Conservation (phyloP, 495 filamentous ascomycete species). For the Tuber indicum region DNA sequence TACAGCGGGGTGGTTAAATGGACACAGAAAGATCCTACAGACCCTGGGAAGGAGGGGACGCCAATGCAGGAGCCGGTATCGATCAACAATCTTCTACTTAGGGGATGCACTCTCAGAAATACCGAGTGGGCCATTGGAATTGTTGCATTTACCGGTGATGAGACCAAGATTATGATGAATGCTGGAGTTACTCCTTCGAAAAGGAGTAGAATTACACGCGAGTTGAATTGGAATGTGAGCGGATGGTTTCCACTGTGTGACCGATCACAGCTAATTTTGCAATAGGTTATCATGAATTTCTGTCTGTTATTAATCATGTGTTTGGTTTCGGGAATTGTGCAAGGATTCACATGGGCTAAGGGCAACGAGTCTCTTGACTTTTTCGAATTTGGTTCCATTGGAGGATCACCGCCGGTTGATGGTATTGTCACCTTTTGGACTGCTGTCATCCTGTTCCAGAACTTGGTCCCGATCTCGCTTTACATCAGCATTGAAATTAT, state of each 20-base stretch:
- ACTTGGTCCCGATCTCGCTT: slow-evolving; percentile 95
- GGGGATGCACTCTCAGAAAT: slow-evolving; percentile 88
- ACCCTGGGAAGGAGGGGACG: slow-evolving; percentile 53
- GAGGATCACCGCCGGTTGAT: slow-evolving; percentile 65
- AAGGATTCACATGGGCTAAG: slow-evolving; percentile 75
- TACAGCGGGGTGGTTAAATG: slow-evolving; percentile 86
- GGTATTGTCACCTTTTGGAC: slow-evolving; percentile 97
- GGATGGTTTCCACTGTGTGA: not conserved
- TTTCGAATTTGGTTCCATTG: slow-evolving; percentile 85
- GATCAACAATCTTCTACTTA: slow-evolving; percentile 90
- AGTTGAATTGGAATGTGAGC: slow-evolving; percentile 88
- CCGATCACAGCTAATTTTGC: slow-evolving; percentile 13
- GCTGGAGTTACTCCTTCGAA: slow-evolving; percentile 95
- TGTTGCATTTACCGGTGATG: slow-evolving; percentile 92
- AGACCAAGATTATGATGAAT: slow-evolving; percentile 99
- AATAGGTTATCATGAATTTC: slow-evolving; percentile 74
- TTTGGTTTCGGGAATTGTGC: slow-evolving; percentile 71
- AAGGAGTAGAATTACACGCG: slow-evolving; percentile 78
- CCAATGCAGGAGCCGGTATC: slow-evolving; percentile 87
- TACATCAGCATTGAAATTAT: slow-evolving; percentile 98
- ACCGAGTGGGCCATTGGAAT: slow-evolving; percentile 95
- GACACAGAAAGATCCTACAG: slow-evolving; percentile 63
- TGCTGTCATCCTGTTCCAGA: slow-evolving; percentile 90
- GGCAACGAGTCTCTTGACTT: slow-evolving; percentile 65
- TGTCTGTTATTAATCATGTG: slow-evolving; percentile 85